Evolutionary conservation across 192 early-diverging fungal species (phyloP).

Genomic region (Pilobolus umbonatus): DNA sequence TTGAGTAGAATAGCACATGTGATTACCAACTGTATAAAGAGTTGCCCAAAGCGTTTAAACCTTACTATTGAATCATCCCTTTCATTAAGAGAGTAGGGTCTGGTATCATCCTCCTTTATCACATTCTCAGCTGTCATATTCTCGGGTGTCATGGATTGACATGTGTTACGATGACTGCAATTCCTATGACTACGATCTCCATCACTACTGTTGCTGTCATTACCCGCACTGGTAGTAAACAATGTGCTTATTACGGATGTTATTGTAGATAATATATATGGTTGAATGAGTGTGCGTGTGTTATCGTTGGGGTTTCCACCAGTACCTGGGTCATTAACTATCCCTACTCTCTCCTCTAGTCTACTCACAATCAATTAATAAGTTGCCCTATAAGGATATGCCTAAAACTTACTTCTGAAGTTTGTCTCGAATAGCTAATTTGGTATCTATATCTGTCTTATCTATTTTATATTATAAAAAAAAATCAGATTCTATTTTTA

Average conservation of each 20-base stretch:
- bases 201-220: slow-evolving; percentile 29
- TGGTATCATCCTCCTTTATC: too few species aligned
- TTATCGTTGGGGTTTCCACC: too few species aligned
- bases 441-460: slow-evolving; percentile 17
- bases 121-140: too few species aligned
- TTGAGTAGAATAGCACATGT: slow-evolving; percentile 47
- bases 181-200: too few species aligned
- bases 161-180: too few species aligned
- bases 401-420: background rate
- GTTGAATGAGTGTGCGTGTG: too few species aligned
- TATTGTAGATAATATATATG: too few species aligned
- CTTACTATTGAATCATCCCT: slow-evolving; percentile 16
- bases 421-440: slow-evolving; percentile 20
- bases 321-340: slow-evolving; percentile 10
- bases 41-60: slow-evolving; percentile 26
- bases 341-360: slow-evolving; percentile 26
- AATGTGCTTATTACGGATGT: too few species aligned
- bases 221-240: background rate
- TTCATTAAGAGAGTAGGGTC: too few species aligned
- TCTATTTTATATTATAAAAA: slow-evolving; percentile 7
- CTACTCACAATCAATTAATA: background rate
- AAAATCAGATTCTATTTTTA: background rate
- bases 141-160: too few species aligned
- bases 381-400: background rate
- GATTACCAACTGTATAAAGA: slow-evolving; percentile 42